Percentiles rank a stretch among this genome's conserved stretches.
phyloP scores from a whole-genome alignment of 345 rosid genomes.

The Populus deltoides region DNA sequence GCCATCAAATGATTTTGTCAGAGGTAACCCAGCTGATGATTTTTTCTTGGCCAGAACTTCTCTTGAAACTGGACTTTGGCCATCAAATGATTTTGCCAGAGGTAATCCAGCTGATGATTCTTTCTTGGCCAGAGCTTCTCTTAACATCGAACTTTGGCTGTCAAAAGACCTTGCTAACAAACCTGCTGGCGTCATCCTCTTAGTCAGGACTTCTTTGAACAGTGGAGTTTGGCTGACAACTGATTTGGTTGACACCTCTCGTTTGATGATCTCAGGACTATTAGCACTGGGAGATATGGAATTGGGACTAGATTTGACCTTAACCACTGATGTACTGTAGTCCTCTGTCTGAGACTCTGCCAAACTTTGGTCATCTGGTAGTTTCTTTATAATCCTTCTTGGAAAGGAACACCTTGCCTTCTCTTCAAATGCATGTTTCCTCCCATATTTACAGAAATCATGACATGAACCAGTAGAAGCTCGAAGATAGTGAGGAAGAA shows the following conservation, averaged over 20 bases:
- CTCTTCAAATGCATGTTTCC: constrained; percentile 43
- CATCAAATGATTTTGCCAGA: constrained; percentile 17
- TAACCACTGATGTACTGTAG: constrained; percentile 28
- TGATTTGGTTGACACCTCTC: constrained; percentile 22
- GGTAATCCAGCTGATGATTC: not conserved
- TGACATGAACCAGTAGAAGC: constrained; percentile 82
- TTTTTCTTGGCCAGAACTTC: constrained; percentile 13
- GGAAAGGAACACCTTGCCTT: constrained; percentile 36
- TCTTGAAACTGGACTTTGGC: constrained; percentile 9
- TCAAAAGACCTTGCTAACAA: constrained; percentile 11
- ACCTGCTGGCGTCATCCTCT: not conserved
- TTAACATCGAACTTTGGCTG: not conserved
- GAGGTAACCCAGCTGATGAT: not conserved
- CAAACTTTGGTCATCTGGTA: constrained; percentile 31
- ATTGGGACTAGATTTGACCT: constrained; percentile 24
- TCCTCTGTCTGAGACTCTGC: constrained; percentile 27
- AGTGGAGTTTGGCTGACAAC: not conserved
- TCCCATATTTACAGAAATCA: constrained; percentile 78
- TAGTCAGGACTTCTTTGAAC: not conserved
- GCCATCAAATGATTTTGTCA: constrained; percentile 15
- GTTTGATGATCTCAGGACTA: constrained; percentile 26
- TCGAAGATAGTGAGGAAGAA: constrained; percentile 62
- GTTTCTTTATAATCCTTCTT: constrained; percentile 40
- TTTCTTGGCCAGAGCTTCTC: constrained; percentile 4
- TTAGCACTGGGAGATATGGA: constrained; percentile 6